These are phyloP conservation scores for Lomentospora prolificans DNA, from an alignment of 2,329 filamentous ascomycete genomes.

Conservation along the genomic window DNA sequence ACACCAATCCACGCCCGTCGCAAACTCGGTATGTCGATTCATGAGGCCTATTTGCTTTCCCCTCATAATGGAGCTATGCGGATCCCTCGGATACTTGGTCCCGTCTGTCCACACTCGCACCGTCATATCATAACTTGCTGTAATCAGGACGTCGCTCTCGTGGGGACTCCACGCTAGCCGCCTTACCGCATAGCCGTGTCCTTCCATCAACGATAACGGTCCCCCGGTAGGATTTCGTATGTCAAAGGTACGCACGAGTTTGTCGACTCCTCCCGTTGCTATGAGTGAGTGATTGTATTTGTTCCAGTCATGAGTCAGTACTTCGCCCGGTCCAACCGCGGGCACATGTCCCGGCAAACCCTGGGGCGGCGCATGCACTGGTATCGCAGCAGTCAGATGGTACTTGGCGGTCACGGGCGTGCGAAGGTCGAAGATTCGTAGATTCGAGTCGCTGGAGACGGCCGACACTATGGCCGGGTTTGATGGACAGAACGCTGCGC, in stretches of 20 bases:
- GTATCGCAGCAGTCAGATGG: conserved; percentile 73
- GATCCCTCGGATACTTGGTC: conserved; percentile 29
- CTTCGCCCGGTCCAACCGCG: conserved; percentile 58
- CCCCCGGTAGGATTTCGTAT: conserved; percentile 66
- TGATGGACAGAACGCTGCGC: conserved; percentile 80
- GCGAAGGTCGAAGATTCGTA: conserved; percentile 85
- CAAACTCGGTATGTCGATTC: conserved; percentile 91
- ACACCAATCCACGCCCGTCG: conserved; percentile 95
- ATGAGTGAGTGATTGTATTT: conserved; percentile 84
- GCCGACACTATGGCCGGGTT: conserved; percentile 77
- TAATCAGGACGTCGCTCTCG: conserved; percentile 76
- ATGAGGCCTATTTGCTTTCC: conserved; percentile 75
- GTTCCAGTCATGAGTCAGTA: conserved; percentile 97
- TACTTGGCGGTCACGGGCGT: conserved; percentile 79
- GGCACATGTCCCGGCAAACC: conserved; percentile 19
- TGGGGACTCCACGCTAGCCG: conserved; percentile 89
- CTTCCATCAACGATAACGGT: conserved; percentile 63
- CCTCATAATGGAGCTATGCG: conserved; percentile 29
- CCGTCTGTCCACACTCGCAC: conserved; percentile 87
- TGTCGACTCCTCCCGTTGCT: conserved; percentile 83
- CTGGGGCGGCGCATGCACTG: conserved; percentile 59
- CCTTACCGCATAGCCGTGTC: conserved; percentile 85
- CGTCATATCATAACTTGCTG: conserved; percentile 96
- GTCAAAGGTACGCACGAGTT: conserved; percentile 81
- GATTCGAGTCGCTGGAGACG: conserved; percentile 78